Base-by-base conservation (phyloP, 2,329 filamentous ascomycete genomes). In the Monilinia fructicola region DNA sequence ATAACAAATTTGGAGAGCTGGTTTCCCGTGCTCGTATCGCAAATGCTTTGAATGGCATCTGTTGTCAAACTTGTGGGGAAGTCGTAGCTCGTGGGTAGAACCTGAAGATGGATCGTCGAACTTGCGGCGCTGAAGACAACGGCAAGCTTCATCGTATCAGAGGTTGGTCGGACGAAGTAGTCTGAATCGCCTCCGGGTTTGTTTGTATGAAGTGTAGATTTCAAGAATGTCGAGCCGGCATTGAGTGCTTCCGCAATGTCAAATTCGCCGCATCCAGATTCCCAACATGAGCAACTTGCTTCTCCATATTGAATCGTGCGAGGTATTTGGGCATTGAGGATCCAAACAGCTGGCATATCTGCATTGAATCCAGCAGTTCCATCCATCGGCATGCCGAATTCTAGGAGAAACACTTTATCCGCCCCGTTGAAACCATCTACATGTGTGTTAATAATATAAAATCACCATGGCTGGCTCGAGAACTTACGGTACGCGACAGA, bases 261-360 rank as follows among this genome's bases (percentile, higher is more conserved):
- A 69, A 90, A 85, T 79, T 94, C 91, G 72, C 89, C 90, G 74
- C 90, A 93, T 48, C 85, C 86, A 73, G 69, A 89, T 16, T 77
- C 78, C 90, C 90, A 93, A 82, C 91, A 93, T 67, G 86, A 90
- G 81, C 90, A 93, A 2, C 79, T 77, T 10, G 79, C 76, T 58
- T 80, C 78, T 69, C 83, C 82, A 79, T 93, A 93, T 77, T 93
- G 90, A 6, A 84, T 79, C 6, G 88, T 87, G 68, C 87, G 87
- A 35, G 90, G 86, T 69, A 93, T 91, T 68, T 85, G 83, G 23
- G 85, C 87, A 78, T 93, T 93, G 68, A 93, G 84, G 60, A 89
- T 80, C 91, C 91, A 93, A 77, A 89, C 83, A 53, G 90, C 87
- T 11, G 90, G 90, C 83, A 90, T 90, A 78, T 93, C 86, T 53